Evolutionary conservation across 768 basidiomycete species (phyloP).

Genomic region (Leccinum disarticulatum): DNA sequence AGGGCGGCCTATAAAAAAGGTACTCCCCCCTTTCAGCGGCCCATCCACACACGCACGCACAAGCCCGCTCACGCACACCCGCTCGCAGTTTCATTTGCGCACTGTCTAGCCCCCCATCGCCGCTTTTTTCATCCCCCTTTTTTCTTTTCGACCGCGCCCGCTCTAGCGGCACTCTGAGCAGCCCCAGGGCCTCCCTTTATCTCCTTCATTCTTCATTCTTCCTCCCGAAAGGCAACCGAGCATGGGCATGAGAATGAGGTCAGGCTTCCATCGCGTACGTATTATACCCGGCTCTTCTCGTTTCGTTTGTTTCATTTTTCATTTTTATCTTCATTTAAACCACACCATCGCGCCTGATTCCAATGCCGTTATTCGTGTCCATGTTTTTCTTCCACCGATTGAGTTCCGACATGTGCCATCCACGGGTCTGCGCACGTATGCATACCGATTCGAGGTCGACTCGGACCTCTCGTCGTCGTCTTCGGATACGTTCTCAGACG

Average conservation of each 20-base stretch:
- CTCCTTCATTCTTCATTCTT: background rate
- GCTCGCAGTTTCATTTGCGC: constrained; percentile 1
- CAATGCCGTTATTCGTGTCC: background rate
- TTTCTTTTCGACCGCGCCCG: background rate
- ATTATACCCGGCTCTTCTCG: background rate
- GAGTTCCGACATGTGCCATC: constrained; percentile 7
- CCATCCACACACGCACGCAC: constrained; percentile 1
- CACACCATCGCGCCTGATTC: background rate
- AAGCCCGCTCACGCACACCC: background rate
- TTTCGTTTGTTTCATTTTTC: background rate
- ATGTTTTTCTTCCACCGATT: background rate
- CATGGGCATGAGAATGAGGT: constrained; percentile 13
- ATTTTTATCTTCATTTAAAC: background rate
- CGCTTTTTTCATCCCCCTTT: background rate
- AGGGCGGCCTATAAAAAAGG: constrained; percentile 15
- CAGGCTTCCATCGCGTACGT: constrained; percentile 11
- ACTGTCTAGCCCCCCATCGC: background rate
- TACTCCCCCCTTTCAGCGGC: background rate
- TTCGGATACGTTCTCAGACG: constrained; percentile 23
- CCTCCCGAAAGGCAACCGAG: background rate
- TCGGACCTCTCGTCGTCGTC: constrained; percentile 27
- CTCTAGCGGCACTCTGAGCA: background rate
- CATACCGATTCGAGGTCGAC: constrained; percentile 25
- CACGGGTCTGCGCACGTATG: constrained; percentile 6
- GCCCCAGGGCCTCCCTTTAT: background rate